phyloP scores from a whole-genome alignment of 148 eudicot species.

The Limonium bicolor region DNA sequence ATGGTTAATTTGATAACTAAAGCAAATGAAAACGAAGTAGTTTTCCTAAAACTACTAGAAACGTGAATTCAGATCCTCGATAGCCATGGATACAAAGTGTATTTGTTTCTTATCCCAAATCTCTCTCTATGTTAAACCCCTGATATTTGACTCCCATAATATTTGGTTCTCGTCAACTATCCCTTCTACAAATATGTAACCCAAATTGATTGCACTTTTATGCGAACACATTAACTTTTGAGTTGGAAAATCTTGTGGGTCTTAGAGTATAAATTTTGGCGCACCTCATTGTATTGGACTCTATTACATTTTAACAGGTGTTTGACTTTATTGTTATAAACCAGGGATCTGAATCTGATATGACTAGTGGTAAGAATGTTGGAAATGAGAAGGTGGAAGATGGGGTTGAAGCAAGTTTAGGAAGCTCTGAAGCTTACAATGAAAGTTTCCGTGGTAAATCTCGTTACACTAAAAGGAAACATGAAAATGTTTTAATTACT shows the following conservation, averaged over 20 bases:
- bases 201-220: too few species aligned
- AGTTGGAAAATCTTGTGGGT: background rate
- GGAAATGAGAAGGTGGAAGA: constrained; percentile 53
- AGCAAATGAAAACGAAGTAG: too few species aligned
- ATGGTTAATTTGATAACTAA: background rate
- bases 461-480: constrained; percentile 19
- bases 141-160: too few species aligned
- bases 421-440: constrained; percentile 70
- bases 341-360: constrained; percentile 42
- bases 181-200: too few species aligned
- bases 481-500: constrained; percentile 9
- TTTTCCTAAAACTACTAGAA: too few species aligned
- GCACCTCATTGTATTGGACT: background rate
- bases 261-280: too few species aligned
- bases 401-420: constrained; percentile 59
- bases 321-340: constrained; percentile 8
- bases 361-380: constrained; percentile 34
- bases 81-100: too few species aligned
- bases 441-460: constrained; percentile 29
- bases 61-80: too few species aligned
- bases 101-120: too few species aligned
- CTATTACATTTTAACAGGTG: background rate
- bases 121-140: too few species aligned
- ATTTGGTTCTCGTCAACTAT: too few species aligned
- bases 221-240: too few species aligned